Percentiles rank a stretch among this genome's conserved stretches.
Evolutionary conservation across 2,329 filamentous ascomycete genomes (phyloP).

Genomic region (Thermoascus crustaceus): DNA sequence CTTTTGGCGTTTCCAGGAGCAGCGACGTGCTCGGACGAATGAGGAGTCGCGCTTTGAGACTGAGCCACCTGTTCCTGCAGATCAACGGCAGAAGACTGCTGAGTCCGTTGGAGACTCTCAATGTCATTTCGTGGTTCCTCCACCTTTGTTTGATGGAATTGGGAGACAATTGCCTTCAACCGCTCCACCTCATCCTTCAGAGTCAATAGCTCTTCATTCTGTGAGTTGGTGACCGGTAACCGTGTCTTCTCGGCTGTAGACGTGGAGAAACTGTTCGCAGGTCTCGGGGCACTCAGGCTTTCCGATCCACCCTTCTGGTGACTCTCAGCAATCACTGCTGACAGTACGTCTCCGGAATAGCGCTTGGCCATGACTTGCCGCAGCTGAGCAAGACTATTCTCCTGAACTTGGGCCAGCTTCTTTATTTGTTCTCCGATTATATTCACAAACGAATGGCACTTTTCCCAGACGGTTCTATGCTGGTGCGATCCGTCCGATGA

Average conservation of each 20-base stretch:
- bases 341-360: conserved; percentile 19
- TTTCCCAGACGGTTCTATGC: conserved; percentile 21
- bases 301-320: too few relatives aligned
- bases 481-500: conserved; percentile 9
- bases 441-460: conserved; percentile 26
- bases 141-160: conserved; percentile 15
- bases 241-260: background rate
- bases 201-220: conserved; percentile 17
- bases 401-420: conserved; percentile 11
- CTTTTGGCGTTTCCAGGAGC: too few relatives aligned
- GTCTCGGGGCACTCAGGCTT: background rate
- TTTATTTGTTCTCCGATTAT: conserved; percentile 21
- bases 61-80: too few relatives aligned
- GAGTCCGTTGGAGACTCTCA: background rate
- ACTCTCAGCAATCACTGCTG: conserved; percentile 12
- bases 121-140: background rate
- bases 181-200: conserved; percentile 23
- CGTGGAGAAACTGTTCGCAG: background rate
- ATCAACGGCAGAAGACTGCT: background rate
- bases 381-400: conserved; percentile 9
- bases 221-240: conserved; percentile 4
- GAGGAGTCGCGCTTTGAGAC: too few relatives aligned
- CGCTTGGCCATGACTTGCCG: conserved; percentile 15
- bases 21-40: too few relatives aligned
- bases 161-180: conserved; percentile 22